phyloP scores from a whole-genome alignment of 495 filamentous ascomycete genomes.

The Annulohypoxylon maeteangense region DNA sequence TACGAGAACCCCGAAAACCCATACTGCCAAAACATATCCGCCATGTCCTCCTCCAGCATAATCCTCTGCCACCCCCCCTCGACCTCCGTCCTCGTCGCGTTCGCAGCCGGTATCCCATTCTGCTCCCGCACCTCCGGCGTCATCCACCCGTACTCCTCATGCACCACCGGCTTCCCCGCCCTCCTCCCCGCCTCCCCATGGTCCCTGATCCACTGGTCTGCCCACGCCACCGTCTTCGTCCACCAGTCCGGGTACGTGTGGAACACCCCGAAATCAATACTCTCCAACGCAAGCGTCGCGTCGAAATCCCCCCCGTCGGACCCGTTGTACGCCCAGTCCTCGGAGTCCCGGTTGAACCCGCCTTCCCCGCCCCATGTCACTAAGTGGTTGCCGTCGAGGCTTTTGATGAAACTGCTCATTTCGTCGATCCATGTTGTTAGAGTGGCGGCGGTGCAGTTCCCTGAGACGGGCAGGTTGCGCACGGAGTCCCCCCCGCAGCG shows the following conservation, averaged over 20 bases:
- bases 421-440: constrained; percentile 71
- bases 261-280: constrained; percentile 71
- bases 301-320: constrained; percentile 70
- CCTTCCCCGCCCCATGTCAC: constrained; percentile 75
- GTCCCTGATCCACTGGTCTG: constrained; percentile 63
- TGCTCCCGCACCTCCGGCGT: constrained; percentile 30
- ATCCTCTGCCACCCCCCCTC: constrained; percentile 66
- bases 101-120: constrained; percentile 31
- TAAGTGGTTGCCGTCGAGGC: constrained; percentile 70
- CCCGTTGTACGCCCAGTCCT: constrained; percentile 54
- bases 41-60: constrained; percentile 60
- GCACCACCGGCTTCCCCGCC: constrained; percentile 69
- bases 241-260: constrained; percentile 68
- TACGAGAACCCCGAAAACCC: constrained; percentile 62
- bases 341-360: constrained; percentile 16
- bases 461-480: constrained; percentile 47
- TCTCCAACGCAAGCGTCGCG: constrained; percentile 60
- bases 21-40: constrained; percentile 74
- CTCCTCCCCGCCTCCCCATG: constrained; percentile 65
- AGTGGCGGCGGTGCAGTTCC: constrained; percentile 62
- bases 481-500: constrained; percentile 65
- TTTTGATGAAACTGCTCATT: constrained; percentile 71
- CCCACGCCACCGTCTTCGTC: constrained; percentile 55
- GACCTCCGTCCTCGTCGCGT: constrained; percentile 52
- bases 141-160: constrained; percentile 65